Evolutionary conservation across 495 filamentous ascomycete species (phyloP).

Genomic region (Xylaria venustula): DNA sequence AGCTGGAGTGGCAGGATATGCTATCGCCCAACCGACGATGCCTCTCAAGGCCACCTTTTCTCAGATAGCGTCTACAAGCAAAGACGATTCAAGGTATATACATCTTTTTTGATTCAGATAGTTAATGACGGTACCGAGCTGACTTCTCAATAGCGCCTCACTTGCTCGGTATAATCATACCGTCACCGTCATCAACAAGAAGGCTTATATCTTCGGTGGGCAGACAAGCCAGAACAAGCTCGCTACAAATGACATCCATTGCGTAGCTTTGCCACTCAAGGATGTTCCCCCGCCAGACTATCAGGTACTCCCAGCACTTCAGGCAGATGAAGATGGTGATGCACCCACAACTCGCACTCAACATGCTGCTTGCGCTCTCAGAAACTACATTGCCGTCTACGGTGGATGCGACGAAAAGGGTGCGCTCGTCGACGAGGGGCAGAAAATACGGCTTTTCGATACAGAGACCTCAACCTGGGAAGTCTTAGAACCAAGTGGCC

Average conservation of each 20-base stretch:
- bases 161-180: conserved; percentile 48
- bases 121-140: neutral
- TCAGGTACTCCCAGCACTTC: conserved; percentile 28
- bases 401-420: conserved; percentile 41
- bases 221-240: conserved; percentile 34
- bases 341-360: conserved; percentile 36
- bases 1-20: conserved; percentile 30
- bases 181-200: conserved; percentile 44
- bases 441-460: conserved; percentile 49
- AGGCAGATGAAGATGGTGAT: conserved; percentile 23
- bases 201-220: conserved; percentile 55
- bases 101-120: neutral
- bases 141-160: conserved; percentile 21
- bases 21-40: conserved; percentile 40
- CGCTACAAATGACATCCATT: conserved; percentile 47
- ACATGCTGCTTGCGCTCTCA: conserved; percentile 43
- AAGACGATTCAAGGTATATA: conserved; percentile 19
- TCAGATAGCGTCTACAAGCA: conserved; percentile 33
- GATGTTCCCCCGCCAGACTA: conserved; percentile 34
- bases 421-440: conserved; percentile 38
- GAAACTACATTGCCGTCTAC: conserved; percentile 40
- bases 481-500: conserved; percentile 22
- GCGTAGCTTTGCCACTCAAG: conserved; percentile 37
- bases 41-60: conserved; percentile 43
- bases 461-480: conserved; percentile 37